Percentiles rank a stretch among this genome's conserved stretches.
phyloP scores from a whole-genome alignment of 495 filamentous ascomycete species.

The Lophiostoma macrostomum region DNA sequence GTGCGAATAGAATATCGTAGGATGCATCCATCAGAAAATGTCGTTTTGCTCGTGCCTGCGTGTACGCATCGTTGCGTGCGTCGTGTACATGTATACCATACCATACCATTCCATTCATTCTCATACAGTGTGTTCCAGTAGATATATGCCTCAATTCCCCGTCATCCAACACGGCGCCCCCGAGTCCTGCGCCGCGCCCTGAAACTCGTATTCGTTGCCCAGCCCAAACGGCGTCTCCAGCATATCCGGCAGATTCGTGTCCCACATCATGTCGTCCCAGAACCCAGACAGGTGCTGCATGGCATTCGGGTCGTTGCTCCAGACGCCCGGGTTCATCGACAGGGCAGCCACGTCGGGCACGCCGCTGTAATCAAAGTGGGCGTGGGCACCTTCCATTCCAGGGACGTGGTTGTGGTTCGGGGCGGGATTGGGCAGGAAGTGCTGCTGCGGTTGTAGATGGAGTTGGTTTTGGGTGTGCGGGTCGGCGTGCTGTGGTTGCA shows the following conservation, averaged over 20 bases:
- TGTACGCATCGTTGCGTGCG: too few relatives aligned
- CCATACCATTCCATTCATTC: too few relatives aligned
- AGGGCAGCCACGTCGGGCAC: constrained; percentile 19
- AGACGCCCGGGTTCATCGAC: constrained; percentile 16
- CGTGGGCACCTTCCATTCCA: background rate
- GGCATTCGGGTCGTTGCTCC: constrained; percentile 12
- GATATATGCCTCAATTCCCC: constrained; percentile 22
- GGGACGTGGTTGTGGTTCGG: background rate
- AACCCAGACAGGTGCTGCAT: constrained; percentile 31
- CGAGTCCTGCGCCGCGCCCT: constrained; percentile 23
- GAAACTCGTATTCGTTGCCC: constrained; percentile 25
- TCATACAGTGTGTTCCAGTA: too few relatives aligned
- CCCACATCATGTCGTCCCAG: constrained; percentile 43
- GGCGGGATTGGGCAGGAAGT: background rate
- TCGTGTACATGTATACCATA: too few relatives aligned
- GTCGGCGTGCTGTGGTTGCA: background rate
- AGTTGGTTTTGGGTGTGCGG: too few relatives aligned
- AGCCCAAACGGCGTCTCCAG: constrained; percentile 32
- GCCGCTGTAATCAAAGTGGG: constrained; percentile 17
- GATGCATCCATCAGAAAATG: too few relatives aligned
- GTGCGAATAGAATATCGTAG: too few relatives aligned
- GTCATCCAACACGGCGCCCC: constrained; percentile 32
- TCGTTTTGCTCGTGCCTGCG: too few relatives aligned
- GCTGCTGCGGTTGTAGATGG: background rate
- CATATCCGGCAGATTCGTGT: constrained; percentile 34